Percentiles rank a stretch among this genome's conserved stretches.
These are phyloP conservation scores for Ogataea minuta DNA, from an alignment of 805 yeast species.

Conservation along the genomic window DNA sequence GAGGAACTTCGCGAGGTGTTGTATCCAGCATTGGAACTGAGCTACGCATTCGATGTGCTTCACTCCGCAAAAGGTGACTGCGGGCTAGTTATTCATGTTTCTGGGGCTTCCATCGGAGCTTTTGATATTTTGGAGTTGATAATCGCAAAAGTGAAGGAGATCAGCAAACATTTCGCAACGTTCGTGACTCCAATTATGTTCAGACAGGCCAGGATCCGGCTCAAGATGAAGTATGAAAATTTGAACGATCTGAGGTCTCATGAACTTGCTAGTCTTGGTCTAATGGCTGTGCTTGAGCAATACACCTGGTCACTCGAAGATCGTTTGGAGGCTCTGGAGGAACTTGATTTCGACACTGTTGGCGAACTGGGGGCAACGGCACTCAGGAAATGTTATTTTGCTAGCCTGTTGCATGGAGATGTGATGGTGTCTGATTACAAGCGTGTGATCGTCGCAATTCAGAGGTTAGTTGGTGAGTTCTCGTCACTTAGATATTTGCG, in stretches of 20 bases:
- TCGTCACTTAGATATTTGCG: slow-evolving; percentile 12
- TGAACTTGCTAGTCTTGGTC: slow-evolving; percentile 47
- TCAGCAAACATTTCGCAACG: slow-evolving; percentile 15
- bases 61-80: slow-evolving; percentile 56
- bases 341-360: slow-evolving; percentile 39
- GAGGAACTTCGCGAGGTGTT: slow-evolving; percentile 38
- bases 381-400: slow-evolving; percentile 32
- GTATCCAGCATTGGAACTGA: slow-evolving; percentile 54
- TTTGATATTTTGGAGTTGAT: slow-evolving; percentile 35
- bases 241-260: slow-evolving; percentile 45
- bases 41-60: slow-evolving; percentile 54
- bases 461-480: slow-evolving; percentile 15
- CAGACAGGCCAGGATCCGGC: slow-evolving; percentile 45
- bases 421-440: slow-evolving; percentile 14
- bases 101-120: slow-evolving; percentile 50
- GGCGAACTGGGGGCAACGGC: slow-evolving; percentile 31
- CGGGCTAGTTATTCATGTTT: slow-evolving; percentile 48
- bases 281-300: slow-evolving; percentile 54
- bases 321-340: slow-evolving; percentile 55
- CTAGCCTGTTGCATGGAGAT: slow-evolving; percentile 54
- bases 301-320: slow-evolving; percentile 53
- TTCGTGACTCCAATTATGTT: slow-evolving; percentile 36
- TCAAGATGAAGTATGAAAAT: slow-evolving; percentile 47
- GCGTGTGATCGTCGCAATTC: slow-evolving; percentile 8
- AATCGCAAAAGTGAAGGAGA: slow-evolving; percentile 30